A percentile compares a stretch with the other conserved stretches of the same genome.
Evolutionary conservation across 2,329 filamentous ascomycete species (phyloP).

Genomic region (Cordyceps tenuipes): DNA sequence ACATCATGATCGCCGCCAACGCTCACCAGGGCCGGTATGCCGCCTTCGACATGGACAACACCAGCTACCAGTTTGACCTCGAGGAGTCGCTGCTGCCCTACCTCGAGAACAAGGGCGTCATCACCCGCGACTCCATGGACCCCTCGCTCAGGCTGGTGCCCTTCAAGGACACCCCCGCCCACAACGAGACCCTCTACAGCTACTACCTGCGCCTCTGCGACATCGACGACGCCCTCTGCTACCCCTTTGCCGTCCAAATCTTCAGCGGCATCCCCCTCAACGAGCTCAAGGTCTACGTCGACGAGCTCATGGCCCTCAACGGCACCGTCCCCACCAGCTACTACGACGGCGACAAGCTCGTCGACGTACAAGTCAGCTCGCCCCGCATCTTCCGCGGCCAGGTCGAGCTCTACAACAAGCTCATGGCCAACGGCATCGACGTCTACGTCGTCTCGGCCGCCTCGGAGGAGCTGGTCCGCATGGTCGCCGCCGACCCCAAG

Average conservation of each 20-base stretch:
- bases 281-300: conserved; percentile 37
- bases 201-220: conserved; percentile 37
- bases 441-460: conserved; percentile 36
- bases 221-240: conserved; percentile 33
- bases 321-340: conserved; percentile 28
- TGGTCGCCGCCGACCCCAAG: conserved; percentile 35
- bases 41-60: conserved; percentile 39
- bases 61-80: conserved; percentile 32
- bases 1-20: conserved; percentile 30
- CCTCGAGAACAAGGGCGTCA: conserved; percentile 32
- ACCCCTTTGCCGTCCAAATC: conserved; percentile 34
- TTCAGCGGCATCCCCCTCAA: conserved; percentile 34
- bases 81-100: conserved; percentile 36
- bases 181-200: conserved; percentile 35
- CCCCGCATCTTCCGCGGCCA: conserved; percentile 32
- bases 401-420: conserved; percentile 34
- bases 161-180: conserved; percentile 30
- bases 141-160: conserved; percentile 31
- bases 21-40: conserved; percentile 30
- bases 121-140: conserved; percentile 33
- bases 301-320: conserved; percentile 37
- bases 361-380: conserved; percentile 21
- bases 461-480: conserved; percentile 36
- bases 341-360: conserved; percentile 25
- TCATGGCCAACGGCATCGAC: conserved; percentile 34